Evolutionary conservation across 495 filamentous ascomycete genomes (phyloP).

Genomic region (Mytilinidion resinicola): DNA sequence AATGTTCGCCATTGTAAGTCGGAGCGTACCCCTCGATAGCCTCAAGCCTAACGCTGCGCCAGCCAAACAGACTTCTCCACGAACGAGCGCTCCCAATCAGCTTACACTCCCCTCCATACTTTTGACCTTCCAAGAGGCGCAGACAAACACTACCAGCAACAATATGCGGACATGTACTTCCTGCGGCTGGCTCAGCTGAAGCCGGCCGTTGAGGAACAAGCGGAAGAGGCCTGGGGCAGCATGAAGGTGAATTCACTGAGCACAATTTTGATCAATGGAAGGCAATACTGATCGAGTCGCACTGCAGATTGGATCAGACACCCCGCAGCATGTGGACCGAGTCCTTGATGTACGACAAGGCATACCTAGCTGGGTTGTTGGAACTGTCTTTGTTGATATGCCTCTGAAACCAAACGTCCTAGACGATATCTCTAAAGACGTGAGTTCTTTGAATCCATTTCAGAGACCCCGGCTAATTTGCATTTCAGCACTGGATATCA

Average conservation of each 20-base stretch:
- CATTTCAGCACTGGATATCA: slow-evolving; percentile 67
- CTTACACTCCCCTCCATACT: slow-evolving; percentile 68
- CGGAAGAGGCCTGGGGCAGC: slow-evolving; percentile 67
- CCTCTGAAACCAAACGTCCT: slow-evolving; percentile 93
- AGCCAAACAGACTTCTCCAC: neutral
- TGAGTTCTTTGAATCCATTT: slow-evolving; percentile 28
- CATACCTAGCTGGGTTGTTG: slow-evolving; percentile 88
- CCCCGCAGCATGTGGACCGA: slow-evolving; percentile 65
- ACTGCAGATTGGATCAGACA: slow-evolving; percentile 65
- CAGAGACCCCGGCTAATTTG: neutral
- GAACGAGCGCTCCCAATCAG: slow-evolving; percentile 45
- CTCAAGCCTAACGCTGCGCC: neutral
- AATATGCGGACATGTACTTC: slow-evolving; percentile 97
- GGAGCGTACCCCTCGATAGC: neutral
- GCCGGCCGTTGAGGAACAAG: slow-evolving; percentile 69
- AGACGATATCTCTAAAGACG: slow-evolving; percentile 89
- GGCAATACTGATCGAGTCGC: neutral
- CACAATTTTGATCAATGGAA: neutral
- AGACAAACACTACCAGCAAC: slow-evolving; percentile 81
- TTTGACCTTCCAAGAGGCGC: slow-evolving; percentile 62
- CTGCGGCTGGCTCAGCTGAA: slow-evolving; percentile 82
- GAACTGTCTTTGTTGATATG: slow-evolving; percentile 97
- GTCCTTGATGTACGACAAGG: slow-evolving; percentile 95
- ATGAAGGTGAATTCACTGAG: slow-evolving; percentile 47
- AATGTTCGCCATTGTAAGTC: neutral